Evolutionary conservation across 257 asterid genomes (phyloP), one percentile per base, ranked within the genome.

Genomic region (Nicotiana obtusifolia): DNA sequence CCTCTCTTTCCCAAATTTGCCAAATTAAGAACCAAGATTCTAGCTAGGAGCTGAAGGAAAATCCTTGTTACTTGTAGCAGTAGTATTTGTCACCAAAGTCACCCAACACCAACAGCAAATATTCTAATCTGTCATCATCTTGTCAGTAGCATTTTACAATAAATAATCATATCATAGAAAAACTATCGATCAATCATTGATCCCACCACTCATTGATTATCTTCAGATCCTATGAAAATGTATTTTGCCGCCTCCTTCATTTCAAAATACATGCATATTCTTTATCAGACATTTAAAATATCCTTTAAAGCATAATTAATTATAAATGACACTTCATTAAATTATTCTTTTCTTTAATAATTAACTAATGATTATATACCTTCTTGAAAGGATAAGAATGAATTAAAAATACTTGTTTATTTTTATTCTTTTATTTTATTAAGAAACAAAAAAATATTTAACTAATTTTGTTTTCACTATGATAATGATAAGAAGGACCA

Each of bases 11-110:
- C 78, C 78, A 59, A 61, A 56, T 73, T 78, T 31, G 64, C 76
- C 86, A 82, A 26, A 56, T 75, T 53, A 56, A 83, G 87, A 80
- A 60, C 76, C 87, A 82, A 82, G 83, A 82, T 80, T 82, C 80
- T 41, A 41, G 49, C 49, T 81, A 81, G 81, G 87, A 78, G 22
- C 31, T 19, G 82, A 52, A 77, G 28, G 84, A 81, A 60, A 81
- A 81, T 81, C 73, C 22, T 19, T 69, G 84, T 54, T 61, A 57
- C 37, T 24, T 62, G 35, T 62, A 62, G n/a, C 19, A 22, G 7
- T 22, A 22, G 4, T 44, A 71, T 44, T 20, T 13, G 78, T 41
- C 78, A 20, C 11, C 59, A 20, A 71, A 73, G 31, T 75, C 31
- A 35, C 47, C 30, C 69, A 35, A 60, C 60, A 60, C 59, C 26